Base-by-base conservation (phyloP, 371 early-diverging fungal species). In the Apophysomyces variabilis region DNA sequence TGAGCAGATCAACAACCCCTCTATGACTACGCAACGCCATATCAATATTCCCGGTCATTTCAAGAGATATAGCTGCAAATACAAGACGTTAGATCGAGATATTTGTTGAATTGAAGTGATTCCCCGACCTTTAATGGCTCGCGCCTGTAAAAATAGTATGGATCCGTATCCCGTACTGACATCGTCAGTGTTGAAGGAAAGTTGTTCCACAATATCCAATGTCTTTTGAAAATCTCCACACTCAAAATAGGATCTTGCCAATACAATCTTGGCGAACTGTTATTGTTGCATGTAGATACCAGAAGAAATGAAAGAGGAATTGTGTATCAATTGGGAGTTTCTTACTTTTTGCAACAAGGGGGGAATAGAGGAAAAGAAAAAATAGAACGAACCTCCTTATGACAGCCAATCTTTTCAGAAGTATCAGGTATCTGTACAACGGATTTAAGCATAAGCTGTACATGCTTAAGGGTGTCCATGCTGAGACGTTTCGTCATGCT, bases 1-100 rank as follows among this genome's bases (percentile, higher is more conserved):
- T 67, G 13, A 88, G 62, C 26, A 85, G 67, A 6, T 50, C 13
- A 5, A 78, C 69, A 12, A 85, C 83, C 21, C 76, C 77, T 43
- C 82, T 81, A 63, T 91, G 91, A 3, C 69, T 74, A 4, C 71
- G 73, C 54, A 86, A 69, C 14, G 89, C 89, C 21, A 65, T 72
- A 5, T 70, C 66, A 21, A 78, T 58, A 21, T 85, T 75, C 7
- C 82, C 85, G 5, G 66, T 70, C 57, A 85, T 69, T 67, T 90
- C 92, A 6, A 83, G 66, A 13, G 76, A 76, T 38, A 86, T 76
- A 12, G 84, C 85, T 85, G 64, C 32, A 16, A 11, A 62, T 45
- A 36, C 32, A 35, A 7, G 38, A 36, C 16, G 11, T 47, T 11
- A 18, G 11, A 58, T 39, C 58, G 13, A 47, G 5, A 18, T 21